Percentiles rank a stretch among this genome's conserved stretches.
Conservation (phyloP, 352 stramenopile genomes). For the Pythium pectinolyticum region DNA sequence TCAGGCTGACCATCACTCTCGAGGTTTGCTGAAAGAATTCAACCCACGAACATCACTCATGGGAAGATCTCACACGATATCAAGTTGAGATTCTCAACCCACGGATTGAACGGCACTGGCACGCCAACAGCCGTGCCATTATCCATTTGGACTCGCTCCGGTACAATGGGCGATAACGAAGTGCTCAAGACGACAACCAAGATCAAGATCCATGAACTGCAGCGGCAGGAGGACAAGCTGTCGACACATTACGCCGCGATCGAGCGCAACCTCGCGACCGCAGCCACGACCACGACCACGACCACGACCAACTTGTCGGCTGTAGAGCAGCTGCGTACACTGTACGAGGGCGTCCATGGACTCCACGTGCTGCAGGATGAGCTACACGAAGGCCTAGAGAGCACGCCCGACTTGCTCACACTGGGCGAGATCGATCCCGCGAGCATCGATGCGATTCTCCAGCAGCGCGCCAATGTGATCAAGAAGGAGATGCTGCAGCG, state of each 20-base stretch:
- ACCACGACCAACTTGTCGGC: too few relatives aligned
- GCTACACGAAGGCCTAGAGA: constrained; percentile 36
- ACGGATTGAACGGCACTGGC: too few relatives aligned
- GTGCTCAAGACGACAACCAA: constrained; percentile 47
- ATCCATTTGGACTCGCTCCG: not conserved
- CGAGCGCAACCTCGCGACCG: constrained; percentile 20
- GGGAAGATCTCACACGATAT: too few relatives aligned
- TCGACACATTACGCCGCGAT: constrained; percentile 39
- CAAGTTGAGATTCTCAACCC: too few relatives aligned
- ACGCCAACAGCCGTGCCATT: too few relatives aligned
- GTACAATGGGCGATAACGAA: constrained; percentile 20
- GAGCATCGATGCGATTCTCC: constrained; percentile 30
- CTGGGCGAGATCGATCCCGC: constrained; percentile 36
- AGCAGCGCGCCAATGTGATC: constrained; percentile 33
- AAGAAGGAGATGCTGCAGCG: constrained; percentile 38
- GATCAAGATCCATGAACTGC: constrained; percentile 51
- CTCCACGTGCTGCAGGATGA: constrained; percentile 46
- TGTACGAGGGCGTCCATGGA: constrained; percentile 45
- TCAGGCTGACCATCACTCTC: too few relatives aligned
- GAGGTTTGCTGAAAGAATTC: too few relatives aligned
- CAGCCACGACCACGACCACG: not conserved
- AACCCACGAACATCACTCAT: too few relatives aligned
- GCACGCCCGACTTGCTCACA: constrained; percentile 37
- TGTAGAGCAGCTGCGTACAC: constrained; percentile 24
- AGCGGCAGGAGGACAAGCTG: constrained; percentile 44